Base-by-base conservation (phyloP, 164 flowering plant species). In the Piper longum region DNA sequence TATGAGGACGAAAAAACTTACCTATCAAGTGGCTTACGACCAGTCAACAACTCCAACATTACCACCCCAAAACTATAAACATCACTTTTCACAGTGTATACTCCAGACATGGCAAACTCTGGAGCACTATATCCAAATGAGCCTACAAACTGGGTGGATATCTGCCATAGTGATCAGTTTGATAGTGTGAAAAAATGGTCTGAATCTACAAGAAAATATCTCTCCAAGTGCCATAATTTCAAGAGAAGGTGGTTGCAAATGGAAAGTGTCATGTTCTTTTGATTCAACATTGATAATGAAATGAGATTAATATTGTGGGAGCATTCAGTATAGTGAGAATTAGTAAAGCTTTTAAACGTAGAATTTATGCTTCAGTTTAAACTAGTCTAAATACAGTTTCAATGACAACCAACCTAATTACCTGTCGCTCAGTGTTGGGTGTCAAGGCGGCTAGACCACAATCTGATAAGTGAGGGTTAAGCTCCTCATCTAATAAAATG, bases 61-160 rank as follows among this genome's bases (percentile, higher is more conserved):
- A 89, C 96, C 40, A 92, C 96, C 54, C 98, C 98, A 73, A 92
- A 92, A 71, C 98, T 92, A 78, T 89, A 89, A 9, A 92, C 98
- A 70, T 92, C 98, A 73, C 96, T 92, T 76, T 89, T 92, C 26
- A 88, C 88, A 52, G 96, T 92, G 75, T 92, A 89, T 66, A 89
- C 66, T 69, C 98, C 98, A 8, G 98, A 92, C 78, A 89, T 77
- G 18, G 96, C 96, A 74, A 92, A 92, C 66, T 92, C 98, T 19
- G 98, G 98, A 66, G 98, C 96, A 71, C 98, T 92, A 60, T 92
- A 92, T 59, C 98, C 98, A 74, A 92, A 92, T 51, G 95, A 85
- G 68, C 92, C 96, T 63, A 89, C 81, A 86, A 89, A 81, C 70
- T 87, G 89, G 54, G 91, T 83, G 12, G 98, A 85, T 58, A 89